A percentile compares a stretch with the other conserved stretches of the same genome.
Conservation (phyloP, 129 eudicot species). For the Pulicaria dysenterica region DNA sequence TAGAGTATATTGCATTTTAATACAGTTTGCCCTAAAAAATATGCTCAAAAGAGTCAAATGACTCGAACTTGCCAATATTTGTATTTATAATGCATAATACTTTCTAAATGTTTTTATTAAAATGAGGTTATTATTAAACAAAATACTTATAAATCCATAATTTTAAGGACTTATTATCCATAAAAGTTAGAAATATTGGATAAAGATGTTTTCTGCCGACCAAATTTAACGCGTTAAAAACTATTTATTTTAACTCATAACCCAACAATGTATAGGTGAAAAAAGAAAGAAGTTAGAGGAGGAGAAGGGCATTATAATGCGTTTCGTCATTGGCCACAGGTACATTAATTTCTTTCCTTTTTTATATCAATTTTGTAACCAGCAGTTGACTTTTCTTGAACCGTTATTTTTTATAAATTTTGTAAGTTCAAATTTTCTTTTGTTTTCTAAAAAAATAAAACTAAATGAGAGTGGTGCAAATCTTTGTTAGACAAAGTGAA, state of each 20-base stretch:
- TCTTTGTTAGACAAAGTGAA: too few species aligned
- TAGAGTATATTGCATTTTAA: too few species aligned
- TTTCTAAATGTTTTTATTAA: background rate
- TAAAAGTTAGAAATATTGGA: background rate
- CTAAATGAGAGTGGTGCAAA: too few species aligned
- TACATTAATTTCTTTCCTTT: conserved; percentile 21
- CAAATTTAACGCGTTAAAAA: too few species aligned
- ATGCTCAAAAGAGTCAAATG: background rate
- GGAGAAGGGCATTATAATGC: conserved; percentile 90
- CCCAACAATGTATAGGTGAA: conserved; percentile 54
- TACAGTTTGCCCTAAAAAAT: too few species aligned
- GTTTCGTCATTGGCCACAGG: conserved; percentile 96
- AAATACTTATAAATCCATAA: background rate
- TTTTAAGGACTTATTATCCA: background rate
- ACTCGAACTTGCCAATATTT: background rate
- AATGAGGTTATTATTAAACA: background rate
- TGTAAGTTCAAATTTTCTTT: too few species aligned
- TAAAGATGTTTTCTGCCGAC: background rate
- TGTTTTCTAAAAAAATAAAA: too few species aligned
- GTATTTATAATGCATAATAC: background rate
- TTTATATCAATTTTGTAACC: background rate
- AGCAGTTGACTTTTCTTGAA: conserved; percentile 7
- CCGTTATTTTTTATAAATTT: background rate
- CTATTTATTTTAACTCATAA: too few species aligned
- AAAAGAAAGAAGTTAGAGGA: conserved; percentile 70